These are phyloP conservation scores for Aspergillus kassunensis DNA, from an alignment of 495 filamentous ascomycete genomes.

Conservation along the genomic window DNA sequence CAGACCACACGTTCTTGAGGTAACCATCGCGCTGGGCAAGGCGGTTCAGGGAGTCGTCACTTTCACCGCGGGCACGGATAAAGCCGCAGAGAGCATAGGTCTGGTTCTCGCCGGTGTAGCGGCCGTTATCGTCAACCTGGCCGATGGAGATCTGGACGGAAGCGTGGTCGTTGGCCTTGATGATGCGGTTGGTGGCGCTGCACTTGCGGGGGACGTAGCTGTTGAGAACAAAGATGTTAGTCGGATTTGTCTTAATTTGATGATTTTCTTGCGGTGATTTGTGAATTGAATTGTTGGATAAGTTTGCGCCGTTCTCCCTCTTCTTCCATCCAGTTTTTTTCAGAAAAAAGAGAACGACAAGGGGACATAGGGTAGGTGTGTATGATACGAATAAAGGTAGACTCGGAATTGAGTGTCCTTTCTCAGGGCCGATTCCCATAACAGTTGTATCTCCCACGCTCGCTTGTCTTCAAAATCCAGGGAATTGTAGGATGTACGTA, in stretches of 20 bases:
- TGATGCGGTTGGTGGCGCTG: slow-evolving; percentile 93
- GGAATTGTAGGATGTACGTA: slow-evolving; percentile 44
- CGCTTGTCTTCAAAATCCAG: neutral
- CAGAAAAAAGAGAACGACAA: too few relatives aligned
- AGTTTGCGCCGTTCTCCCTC: too few relatives aligned
- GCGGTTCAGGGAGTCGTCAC: slow-evolving; percentile 93
- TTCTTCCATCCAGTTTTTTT: too few relatives aligned
- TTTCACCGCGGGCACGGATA: slow-evolving; percentile 95
- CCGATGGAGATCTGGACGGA: slow-evolving; percentile 86
- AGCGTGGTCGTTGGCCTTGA: slow-evolving; percentile 98
- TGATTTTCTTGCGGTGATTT: neutral
- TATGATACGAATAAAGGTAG: too few relatives aligned
- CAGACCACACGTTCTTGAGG: slow-evolving; percentile 93
- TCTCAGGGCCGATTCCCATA: too few relatives aligned
- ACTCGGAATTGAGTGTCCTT: too few relatives aligned
- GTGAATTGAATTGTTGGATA: neutral
- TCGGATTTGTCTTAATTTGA: neutral
- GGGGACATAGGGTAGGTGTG: too few relatives aligned
- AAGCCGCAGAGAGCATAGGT: slow-evolving; percentile 97
- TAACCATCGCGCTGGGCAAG: slow-evolving; percentile 93
- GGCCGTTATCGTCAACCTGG: slow-evolving; percentile 93
- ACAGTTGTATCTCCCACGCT: neutral
- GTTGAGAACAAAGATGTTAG: slow-evolving; percentile 23
- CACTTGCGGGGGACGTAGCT: slow-evolving; percentile 99
- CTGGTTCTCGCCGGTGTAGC: slow-evolving; percentile 95